phyloP scores from a whole-genome alignment of 331 rosid genomes.

The Quercus tomentella region DNA sequence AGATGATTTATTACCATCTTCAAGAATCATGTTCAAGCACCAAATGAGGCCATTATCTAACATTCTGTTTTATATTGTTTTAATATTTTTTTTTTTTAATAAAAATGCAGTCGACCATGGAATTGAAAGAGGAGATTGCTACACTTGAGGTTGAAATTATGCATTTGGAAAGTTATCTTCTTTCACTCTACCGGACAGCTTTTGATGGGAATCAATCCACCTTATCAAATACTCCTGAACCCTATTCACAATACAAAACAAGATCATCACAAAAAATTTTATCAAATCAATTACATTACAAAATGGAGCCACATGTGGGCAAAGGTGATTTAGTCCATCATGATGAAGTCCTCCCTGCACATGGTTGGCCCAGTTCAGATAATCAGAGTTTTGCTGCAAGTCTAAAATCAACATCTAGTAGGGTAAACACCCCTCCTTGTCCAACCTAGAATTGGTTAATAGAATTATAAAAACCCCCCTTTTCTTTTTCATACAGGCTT shows the following conservation, averaged over 20 bases:
- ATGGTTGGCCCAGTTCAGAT: neutral
- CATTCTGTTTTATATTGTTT: neutral
- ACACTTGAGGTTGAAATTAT: conserved; percentile 23
- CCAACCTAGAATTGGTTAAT: neutral
- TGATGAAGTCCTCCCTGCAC: conserved; percentile 11
- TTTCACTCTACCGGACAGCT: conserved; percentile 29
- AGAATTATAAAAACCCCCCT: neutral
- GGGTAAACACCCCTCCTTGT: conserved; percentile 12
- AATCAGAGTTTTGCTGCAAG: conserved; percentile 6
- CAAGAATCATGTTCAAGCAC: neutral
- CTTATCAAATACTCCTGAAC: conserved; percentile 9
- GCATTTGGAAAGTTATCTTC: conserved; percentile 30
- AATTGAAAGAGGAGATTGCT: conserved; percentile 27
- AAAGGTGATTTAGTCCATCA: neutral
- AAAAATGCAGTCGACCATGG: conserved; percentile 21
- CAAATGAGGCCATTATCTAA: neutral
- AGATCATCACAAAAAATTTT: neutral
- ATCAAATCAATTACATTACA: conserved; percentile 1
- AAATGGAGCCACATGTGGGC: conserved; percentile 3
- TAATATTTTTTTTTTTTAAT: neutral
- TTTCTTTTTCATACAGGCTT: neutral
- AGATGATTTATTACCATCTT: neutral
- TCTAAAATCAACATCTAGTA: conserved; percentile 1
- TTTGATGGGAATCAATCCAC: conserved; percentile 11
- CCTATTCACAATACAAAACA: neutral